phyloP scores from a whole-genome alignment of 1,284 basidiomycete genomes.

The Amylostereum areolatum region DNA sequence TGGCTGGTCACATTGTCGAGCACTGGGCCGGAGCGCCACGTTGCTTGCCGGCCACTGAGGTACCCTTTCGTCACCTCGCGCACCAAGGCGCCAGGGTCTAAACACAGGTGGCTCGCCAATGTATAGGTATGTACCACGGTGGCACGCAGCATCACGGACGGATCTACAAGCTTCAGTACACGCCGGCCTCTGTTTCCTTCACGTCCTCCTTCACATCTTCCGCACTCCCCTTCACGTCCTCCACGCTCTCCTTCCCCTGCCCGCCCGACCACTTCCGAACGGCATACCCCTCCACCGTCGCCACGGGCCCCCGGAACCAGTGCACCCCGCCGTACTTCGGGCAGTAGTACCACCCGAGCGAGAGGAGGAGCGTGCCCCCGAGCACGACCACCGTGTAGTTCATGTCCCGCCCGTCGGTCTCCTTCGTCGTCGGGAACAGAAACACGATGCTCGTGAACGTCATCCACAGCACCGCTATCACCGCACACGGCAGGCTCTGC shows the following conservation, averaged over 20 bases:
- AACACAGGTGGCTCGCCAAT: no score
- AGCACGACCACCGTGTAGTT: constrained; percentile 65
- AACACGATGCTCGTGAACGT: constrained; percentile 53
- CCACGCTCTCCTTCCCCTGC: neutral
- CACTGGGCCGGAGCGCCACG: no score
- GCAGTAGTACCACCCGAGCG: constrained; percentile 57
- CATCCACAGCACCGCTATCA: constrained; percentile 55
- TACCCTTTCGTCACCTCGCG: no score
- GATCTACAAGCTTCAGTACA: no score
- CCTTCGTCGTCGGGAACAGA: constrained; percentile 54
- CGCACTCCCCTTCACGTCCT: no score
- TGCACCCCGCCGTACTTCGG: constrained; percentile 62
- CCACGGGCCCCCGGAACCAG: constrained; percentile 62
- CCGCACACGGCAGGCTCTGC: constrained; percentile 49
- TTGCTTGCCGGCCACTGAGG: no score
- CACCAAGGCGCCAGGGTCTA: no score
- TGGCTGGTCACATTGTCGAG: no score
- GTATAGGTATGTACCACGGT: no score
- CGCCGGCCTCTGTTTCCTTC: no score
- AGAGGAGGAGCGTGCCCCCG: constrained; percentile 49
- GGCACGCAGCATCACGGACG: no score
- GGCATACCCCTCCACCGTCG: constrained; percentile 25
- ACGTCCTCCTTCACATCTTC: no score
- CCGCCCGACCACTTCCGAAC: constrained; percentile 5
- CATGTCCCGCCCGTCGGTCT: constrained; percentile 44